Percentiles rank a stretch among this genome's conserved stretches.
Evolutionary conservation across 176 grass and related monocot genomes (phyloP).

Genomic region (Poa pratensis): DNA sequence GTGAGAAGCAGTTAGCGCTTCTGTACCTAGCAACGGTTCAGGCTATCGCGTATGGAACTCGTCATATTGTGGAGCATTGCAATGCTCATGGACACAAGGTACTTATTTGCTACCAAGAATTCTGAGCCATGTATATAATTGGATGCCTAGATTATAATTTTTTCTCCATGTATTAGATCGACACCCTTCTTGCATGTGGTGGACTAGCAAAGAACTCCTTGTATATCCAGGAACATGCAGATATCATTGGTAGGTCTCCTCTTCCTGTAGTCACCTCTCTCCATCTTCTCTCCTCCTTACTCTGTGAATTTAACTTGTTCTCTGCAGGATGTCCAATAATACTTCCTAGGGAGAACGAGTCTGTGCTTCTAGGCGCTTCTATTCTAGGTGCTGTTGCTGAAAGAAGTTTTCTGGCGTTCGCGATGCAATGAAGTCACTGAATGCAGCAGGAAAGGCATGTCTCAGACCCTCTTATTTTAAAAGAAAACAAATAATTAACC

Average conservation of each 20-base stretch:
- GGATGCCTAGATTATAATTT: conserved; percentile 16
- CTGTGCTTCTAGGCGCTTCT: conserved; percentile 92
- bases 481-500: not conserved
- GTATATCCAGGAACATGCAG: conserved; percentile 96
- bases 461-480: not conserved
- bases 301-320: conserved; percentile 40
- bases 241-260: conserved; percentile 61
- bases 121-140: too few relatives aligned
- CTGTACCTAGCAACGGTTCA: conserved; percentile 96
- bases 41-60: conserved; percentile 88
- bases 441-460: conserved; percentile 81
- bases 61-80: conserved; percentile 92
- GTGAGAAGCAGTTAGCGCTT: conserved; percentile 80
- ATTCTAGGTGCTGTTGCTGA: conserved; percentile 89
- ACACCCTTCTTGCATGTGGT: conserved; percentile 84
- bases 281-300: not conserved
- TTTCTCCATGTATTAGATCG: conserved; percentile 62
- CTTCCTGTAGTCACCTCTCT: conserved; percentile 29
- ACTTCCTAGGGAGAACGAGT: conserved; percentile 90
- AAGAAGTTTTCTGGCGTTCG: conserved; percentile 68
- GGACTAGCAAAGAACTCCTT: conserved; percentile 88
- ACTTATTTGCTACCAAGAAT: conserved; percentile 29
- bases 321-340: conserved; percentile 74
- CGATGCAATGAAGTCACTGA: conserved; percentile 83
- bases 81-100: conserved; percentile 94